Evolutionary conservation across 345 rosid species (phyloP).

Genomic region (Barbarea vulgaris): DNA sequence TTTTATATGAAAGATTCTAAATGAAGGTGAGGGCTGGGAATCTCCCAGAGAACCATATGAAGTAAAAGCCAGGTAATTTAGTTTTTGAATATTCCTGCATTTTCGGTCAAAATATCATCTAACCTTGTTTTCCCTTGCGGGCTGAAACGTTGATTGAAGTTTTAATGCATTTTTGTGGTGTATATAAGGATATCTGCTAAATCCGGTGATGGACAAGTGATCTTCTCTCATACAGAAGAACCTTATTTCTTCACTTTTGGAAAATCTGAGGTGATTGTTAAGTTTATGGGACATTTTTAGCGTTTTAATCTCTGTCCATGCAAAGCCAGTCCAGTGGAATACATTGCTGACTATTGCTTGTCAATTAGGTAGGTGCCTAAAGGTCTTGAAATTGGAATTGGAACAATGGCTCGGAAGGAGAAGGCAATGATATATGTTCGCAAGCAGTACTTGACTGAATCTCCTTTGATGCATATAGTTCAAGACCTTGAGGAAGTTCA

Average conservation of each 20-base stretch:
- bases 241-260: slow-evolving; percentile 91
- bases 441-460: slow-evolving; percentile 66
- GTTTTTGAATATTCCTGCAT: slow-evolving; percentile 26
- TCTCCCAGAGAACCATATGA: slow-evolving; percentile 93
- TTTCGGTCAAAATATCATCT: slow-evolving; percentile 11
- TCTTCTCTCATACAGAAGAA: slow-evolving; percentile 61
- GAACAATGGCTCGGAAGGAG: slow-evolving; percentile 87
- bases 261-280: slow-evolving; percentile 74
- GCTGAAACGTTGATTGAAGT: neutral
- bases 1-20: slow-evolving; percentile 53
- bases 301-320: slow-evolving; percentile 2
- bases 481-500: slow-evolving; percentile 84
- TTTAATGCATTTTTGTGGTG: slow-evolving; percentile 6
- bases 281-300: slow-evolving; percentile 6
- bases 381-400: slow-evolving; percentile 98
- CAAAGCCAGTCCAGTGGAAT: neutral
- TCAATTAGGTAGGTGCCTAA: slow-evolving; percentile 71
- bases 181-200: slow-evolving; percentile 77
- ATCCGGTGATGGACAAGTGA: slow-evolving; percentile 68
- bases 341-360: slow-evolving; percentile 26
- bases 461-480: slow-evolving; percentile 60
- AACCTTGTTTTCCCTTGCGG: slow-evolving; percentile 12
- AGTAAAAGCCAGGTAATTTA: slow-evolving; percentile 73
- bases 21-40: slow-evolving; percentile 96
- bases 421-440: slow-evolving; percentile 86